Conservation (phyloP, 2,329 filamentous ascomycete species). For the Chlorencoelia australis region DNA sequence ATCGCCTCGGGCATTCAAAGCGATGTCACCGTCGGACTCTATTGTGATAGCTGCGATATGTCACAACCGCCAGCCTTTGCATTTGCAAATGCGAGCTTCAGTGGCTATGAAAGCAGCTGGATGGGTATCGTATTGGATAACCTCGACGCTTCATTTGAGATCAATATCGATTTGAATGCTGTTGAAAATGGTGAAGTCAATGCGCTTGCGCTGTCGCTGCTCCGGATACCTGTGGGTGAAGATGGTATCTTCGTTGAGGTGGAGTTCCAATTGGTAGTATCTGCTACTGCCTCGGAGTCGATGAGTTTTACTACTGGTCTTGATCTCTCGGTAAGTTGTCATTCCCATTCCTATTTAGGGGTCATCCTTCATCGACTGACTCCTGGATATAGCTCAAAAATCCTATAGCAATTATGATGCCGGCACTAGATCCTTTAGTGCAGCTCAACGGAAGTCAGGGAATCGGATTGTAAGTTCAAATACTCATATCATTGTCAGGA, state of each 20-base stretch:
- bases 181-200: background rate
- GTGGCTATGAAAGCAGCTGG: slow-evolving; percentile 1
- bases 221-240: background rate
- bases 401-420: background rate
- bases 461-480: background rate
- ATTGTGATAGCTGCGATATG: background rate
- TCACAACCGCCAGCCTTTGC: background rate
- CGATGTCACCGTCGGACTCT: background rate
- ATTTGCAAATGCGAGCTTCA: background rate
- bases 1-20: background rate
- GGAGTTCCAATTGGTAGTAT: background rate
- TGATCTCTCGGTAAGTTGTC: background rate
- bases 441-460: background rate
- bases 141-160: background rate
- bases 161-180: background rate
- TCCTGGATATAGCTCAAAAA: background rate
- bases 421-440: background rate
- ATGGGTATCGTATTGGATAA: background rate
- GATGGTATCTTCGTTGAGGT: slow-evolving; percentile 1
- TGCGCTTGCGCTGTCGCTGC: background rate
- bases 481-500: background rate
- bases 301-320: slow-evolving; percentile 2
- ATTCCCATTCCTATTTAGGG: background rate
- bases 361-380: background rate
- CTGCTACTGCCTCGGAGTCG: background rate